Base-by-base conservation (phyloP, 345 rosid genomes). In the Stellera chamaejasme region DNA sequence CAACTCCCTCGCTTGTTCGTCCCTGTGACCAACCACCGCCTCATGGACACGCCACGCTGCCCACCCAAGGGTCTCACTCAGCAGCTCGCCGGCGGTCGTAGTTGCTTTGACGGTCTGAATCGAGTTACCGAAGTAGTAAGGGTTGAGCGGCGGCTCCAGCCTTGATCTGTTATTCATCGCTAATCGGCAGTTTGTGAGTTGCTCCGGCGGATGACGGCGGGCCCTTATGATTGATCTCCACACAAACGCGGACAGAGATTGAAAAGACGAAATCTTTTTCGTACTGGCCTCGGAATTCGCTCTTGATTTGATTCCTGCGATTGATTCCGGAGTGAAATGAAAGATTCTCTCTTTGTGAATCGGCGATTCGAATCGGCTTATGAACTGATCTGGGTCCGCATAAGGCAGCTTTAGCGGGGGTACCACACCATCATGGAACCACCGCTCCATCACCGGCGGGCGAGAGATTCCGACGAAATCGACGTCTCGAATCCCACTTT, bases 261-360 rank as follows among this genome's bases (percentile, higher is more conserved):
- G 96, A 39, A 81, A 87, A 16, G 96, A 87, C 0, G 96, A 91
- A 13, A 91, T 83, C 11, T 77, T 67, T 36, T 13, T 67, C 27
- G 84, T 80, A 23, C 69, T 65, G 13, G 52, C 57, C 50, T 73
- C 73, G 10, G 69, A 27, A 54, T 91, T 91, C 6, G 81, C 77
- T 60, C 66, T 73, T 15, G 69, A 66, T 72, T 87, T 85, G 43
- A 91, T 77, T 45, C 11, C 50, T 0, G 68, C 77, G 0, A 87
- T 60, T 27, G 92, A 69, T 42, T 82, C 76, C 2, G 74, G 52
- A 3, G 96, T 74, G 73, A 91, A 79, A 46, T 72, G 79, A 55
- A 87, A 91, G 6, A 80, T 45, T 65, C 90, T 79, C 51, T 91
- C 88, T 10, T 60, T 59, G 10, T 85, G 75, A 5, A 60, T 5